Evolutionary conservation across 352 stramenopile species (phyloP).

Genomic region (Phytopythium sindhum): DNA sequence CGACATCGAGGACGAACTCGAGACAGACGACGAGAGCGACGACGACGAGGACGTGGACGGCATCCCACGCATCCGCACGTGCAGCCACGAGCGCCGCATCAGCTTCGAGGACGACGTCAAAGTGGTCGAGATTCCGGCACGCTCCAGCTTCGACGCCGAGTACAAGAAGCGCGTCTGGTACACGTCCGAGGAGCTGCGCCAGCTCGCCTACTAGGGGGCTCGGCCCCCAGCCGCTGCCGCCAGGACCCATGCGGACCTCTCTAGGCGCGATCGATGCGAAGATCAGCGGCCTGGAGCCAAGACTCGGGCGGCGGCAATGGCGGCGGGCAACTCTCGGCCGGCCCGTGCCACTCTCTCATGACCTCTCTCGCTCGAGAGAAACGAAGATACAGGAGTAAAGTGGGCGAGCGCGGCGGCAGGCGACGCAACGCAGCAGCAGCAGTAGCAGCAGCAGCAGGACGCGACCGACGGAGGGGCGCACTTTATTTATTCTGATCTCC

Average conservation of each 20-base stretch:
- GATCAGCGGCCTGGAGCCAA: neutral
- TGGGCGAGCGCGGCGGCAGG: neutral
- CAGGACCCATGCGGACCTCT: neutral
- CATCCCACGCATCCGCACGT: constrained; percentile 50
- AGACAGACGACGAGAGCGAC: constrained; percentile 42
- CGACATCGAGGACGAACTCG: constrained; percentile 45
- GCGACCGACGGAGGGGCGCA: neutral
- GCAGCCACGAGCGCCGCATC: constrained; percentile 69
- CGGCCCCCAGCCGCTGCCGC: neutral
- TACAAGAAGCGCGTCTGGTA: constrained; percentile 83
- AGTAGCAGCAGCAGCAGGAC: neutral
- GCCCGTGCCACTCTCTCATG: neutral
- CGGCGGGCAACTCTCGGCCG: too few relatives aligned
- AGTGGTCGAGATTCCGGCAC: constrained; percentile 66
- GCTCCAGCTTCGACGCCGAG: constrained; percentile 67
- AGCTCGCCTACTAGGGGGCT: constrained; percentile 2
- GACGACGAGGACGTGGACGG: constrained; percentile 58
- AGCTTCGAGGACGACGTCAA: constrained; percentile 74
- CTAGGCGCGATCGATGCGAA: neutral
- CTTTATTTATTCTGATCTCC: constrained; percentile 5
- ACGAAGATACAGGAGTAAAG: neutral
- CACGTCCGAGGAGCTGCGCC: constrained; percentile 57
- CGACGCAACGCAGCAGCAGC: neutral
- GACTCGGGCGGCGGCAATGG: neutral
- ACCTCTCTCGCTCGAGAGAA: neutral